phyloP scores from a whole-genome alignment of 2,329 filamentous ascomycete genomes.

The Sclerotinia borealis region DNA sequence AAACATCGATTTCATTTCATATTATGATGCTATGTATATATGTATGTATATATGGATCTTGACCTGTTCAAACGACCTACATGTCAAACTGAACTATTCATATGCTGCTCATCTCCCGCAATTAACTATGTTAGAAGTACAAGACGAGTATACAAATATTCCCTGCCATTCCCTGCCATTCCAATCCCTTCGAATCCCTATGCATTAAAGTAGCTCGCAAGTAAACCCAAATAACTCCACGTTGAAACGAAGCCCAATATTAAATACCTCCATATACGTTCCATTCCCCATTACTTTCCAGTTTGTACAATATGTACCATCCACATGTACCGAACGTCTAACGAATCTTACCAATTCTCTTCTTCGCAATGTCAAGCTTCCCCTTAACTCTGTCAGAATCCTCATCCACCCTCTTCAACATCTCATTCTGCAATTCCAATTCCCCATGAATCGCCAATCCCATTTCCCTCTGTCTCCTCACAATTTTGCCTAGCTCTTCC shows the following conservation, averaged over 20 bases:
- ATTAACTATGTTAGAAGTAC: slow-evolving; percentile 3
- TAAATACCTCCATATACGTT: background rate
- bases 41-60: too few relatives aligned
- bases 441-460: slow-evolving; percentile 70
- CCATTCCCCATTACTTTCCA: background rate
- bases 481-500: slow-evolving; percentile 59
- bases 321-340: background rate
- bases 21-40: background rate
- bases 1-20: background rate
- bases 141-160: background rate
- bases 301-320: background rate
- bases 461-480: slow-evolving; percentile 70
- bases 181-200: background rate
- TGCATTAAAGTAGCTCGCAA: background rate
- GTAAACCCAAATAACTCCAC: background rate
- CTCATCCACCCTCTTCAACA: slow-evolving; percentile 60
- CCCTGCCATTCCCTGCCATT: background rate
- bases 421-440: slow-evolving; percentile 62
- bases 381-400: slow-evolving; percentile 59
- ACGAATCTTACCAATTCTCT: slow-evolving; percentile 58
- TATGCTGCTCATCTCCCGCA: too few relatives aligned
- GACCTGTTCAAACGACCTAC: background rate
- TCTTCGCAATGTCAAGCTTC: slow-evolving; percentile 71
- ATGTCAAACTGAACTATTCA: background rate
- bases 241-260: background rate